Evolutionary conservation across 2,329 filamentous ascomycete genomes (phyloP).

Genomic region (Macrophomina phaseolina): DNA sequence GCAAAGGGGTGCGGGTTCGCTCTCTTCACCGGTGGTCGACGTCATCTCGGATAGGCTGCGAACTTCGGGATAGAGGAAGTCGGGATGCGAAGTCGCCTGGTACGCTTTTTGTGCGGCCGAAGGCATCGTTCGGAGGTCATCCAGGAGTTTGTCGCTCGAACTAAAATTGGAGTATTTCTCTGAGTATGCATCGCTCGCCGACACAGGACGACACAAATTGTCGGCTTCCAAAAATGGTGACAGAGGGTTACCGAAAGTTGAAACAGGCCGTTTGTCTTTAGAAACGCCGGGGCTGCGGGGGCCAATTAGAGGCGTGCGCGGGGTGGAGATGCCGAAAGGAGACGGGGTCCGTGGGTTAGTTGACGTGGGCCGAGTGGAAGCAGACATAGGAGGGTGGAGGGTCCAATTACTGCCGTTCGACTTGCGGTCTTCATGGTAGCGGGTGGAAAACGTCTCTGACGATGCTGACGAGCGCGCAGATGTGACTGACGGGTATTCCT

Average conservation of each 20-base stretch:
- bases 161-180: conserved; percentile 5
- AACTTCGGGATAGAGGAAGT: conserved; percentile 1
- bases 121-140: neutral
- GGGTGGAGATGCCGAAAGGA: conserved; percentile 9
- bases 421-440: conserved; percentile 19
- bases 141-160: conserved; percentile 10
- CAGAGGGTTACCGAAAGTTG: conserved; percentile 23
- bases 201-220: conserved; percentile 1
- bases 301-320: conserved; percentile 14
- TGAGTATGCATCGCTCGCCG: conserved; percentile 11
- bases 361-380: conserved; percentile 23
- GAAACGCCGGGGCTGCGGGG: conserved; percentile 12
- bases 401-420: conserved; percentile 26
- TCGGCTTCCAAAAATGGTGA: conserved; percentile 9
- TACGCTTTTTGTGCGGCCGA: neutral
- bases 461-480: conserved; percentile 25
- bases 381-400: conserved; percentile 12
- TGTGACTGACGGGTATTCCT: conserved; percentile 5
- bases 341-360: conserved; percentile 25
- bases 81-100: neutral
- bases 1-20: conserved; percentile 2
- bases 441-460: conserved; percentile 24
- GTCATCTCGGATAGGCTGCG: conserved; percentile 8
- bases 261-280: conserved; percentile 20
- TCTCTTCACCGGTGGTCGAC: neutral